A percentile compares a stretch with the other conserved stretches of the same genome.
These are phyloP conservation scores for Saccharomycopsis guyanensis DNA, from an alignment of 805 yeast genomes.

Conservation along the genomic window DNA sequence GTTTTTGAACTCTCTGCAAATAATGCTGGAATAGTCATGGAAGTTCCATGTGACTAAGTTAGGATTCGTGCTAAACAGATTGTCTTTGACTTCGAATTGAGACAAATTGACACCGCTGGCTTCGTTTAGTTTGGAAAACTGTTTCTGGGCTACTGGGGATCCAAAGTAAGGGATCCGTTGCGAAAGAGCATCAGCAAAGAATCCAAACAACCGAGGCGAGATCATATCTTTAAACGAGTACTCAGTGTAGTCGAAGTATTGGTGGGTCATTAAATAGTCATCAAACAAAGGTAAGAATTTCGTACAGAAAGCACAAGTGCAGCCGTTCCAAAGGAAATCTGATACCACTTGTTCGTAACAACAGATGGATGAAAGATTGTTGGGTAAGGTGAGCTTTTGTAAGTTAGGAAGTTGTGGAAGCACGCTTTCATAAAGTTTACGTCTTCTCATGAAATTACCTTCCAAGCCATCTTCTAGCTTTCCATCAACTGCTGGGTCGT, in stretches of 20 bases:
- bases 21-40: conserved; percentile 31
- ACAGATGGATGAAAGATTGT: conserved; percentile 49
- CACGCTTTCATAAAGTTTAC: conserved; percentile 39
- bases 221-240: conserved; percentile 52
- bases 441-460: conserved; percentile 61
- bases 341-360: conserved; percentile 68
- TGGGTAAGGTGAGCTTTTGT: conserved; percentile 46
- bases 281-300: conserved; percentile 46
- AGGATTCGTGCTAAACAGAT: background rate
- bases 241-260: conserved; percentile 40
- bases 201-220: conserved; percentile 48
- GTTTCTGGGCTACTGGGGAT: background rate
- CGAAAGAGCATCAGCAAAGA: conserved; percentile 39
- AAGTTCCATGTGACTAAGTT: conserved; percentile 35
- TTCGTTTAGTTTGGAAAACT: too few species aligned
- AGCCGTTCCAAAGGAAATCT: conserved; percentile 67
- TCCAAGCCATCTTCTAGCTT: conserved; percentile 58
- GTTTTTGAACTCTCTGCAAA: conserved; percentile 18
- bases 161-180: conserved; percentile 26
- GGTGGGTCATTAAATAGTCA: conserved; percentile 55
- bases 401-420: conserved; percentile 40
- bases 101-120: background rate
- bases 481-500: conserved; percentile 52
- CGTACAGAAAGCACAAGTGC: conserved; percentile 46
- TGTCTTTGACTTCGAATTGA: conserved; percentile 1